Evolutionary conservation across 306 rosid genomes (phyloP).

Genomic region (Quercus gilva): DNA sequence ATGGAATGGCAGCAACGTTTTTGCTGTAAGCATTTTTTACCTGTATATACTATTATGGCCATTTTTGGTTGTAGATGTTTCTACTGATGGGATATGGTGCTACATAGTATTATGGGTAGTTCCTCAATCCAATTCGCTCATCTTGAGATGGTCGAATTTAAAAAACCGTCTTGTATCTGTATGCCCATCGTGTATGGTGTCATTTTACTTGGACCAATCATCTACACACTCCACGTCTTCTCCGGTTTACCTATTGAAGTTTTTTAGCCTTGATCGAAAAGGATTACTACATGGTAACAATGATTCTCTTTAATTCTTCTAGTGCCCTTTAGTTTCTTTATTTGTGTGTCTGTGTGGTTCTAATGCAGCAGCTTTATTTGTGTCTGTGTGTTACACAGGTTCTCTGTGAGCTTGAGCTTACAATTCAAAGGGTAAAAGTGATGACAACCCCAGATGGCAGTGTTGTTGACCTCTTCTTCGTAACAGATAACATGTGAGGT

Average conservation of each 20-base stretch:
- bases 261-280: slow-evolving; percentile 56
- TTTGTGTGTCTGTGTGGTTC: slow-evolving; percentile 10
- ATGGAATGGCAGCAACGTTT: not conserved
- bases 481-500: not conserved
- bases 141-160: slow-evolving; percentile 44
- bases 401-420: slow-evolving; percentile 84
- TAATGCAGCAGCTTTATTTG: not conserved
- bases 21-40: not conserved
- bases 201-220: slow-evolving; percentile 39
- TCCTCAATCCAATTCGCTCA: slow-evolving; percentile 40
- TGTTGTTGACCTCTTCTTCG: slow-evolving; percentile 68
- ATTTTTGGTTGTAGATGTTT: slow-evolving; percentile 40
- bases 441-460: slow-evolving; percentile 77
- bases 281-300: slow-evolving; percentile 64
- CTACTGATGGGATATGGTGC: slow-evolving; percentile 84
- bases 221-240: slow-evolving; percentile 28
- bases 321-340: not conserved
- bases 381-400: slow-evolving; percentile 51
- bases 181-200: slow-evolving; percentile 51
- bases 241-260: slow-evolving; percentile 57
- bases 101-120: slow-evolving; percentile 66
- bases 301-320: not conserved
- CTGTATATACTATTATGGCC: not conserved
- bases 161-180: slow-evolving; percentile 53
- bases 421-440: slow-evolving; percentile 74